phyloP scores from a whole-genome alignment of 2,329 filamentous ascomycete genomes.

The Calonectria montana region DNA sequence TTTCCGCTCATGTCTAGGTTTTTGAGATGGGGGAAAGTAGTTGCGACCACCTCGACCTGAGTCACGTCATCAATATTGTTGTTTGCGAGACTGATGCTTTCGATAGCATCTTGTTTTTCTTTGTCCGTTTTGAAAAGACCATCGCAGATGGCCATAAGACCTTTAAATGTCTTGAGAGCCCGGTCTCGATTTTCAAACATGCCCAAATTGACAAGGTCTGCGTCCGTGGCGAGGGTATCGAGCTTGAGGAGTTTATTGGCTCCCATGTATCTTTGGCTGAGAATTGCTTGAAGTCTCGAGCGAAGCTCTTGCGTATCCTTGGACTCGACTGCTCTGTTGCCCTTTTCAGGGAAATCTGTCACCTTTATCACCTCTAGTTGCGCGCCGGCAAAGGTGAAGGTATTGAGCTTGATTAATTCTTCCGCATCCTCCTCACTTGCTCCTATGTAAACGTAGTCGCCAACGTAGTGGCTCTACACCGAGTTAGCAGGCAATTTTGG shows the following conservation, averaged over 20 bases:
- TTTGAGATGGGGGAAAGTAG: slow-evolving; percentile 85
- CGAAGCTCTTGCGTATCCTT: slow-evolving; percentile 70
- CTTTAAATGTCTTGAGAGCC: slow-evolving; percentile 89
- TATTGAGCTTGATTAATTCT: slow-evolving; percentile 75
- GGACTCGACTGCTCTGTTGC: slow-evolving; percentile 58
- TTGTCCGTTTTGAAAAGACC: slow-evolving; percentile 77
- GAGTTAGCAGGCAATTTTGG: slow-evolving; percentile 71
- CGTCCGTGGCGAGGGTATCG: slow-evolving; percentile 79
- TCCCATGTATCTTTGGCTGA: slow-evolving; percentile 79
- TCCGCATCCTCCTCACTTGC: slow-evolving; percentile 73
- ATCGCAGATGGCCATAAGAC: slow-evolving; percentile 88
- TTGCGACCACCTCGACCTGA: slow-evolving; percentile 79
- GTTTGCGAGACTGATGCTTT: slow-evolving; percentile 83
- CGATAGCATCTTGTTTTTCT: slow-evolving; percentile 81
- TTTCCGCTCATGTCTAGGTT: slow-evolving; percentile 93
- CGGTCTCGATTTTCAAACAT: slow-evolving; percentile 79
- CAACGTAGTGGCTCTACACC: slow-evolving; percentile 75
- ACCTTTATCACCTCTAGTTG: slow-evolving; percentile 66
- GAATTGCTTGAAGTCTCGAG: slow-evolving; percentile 75
- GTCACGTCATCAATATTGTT: slow-evolving; percentile 81
- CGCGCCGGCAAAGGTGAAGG: slow-evolving; percentile 75
- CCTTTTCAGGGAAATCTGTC: slow-evolving; percentile 51
- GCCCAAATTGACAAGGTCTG: slow-evolving; percentile 77
- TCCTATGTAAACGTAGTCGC: slow-evolving; percentile 76
- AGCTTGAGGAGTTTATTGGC: slow-evolving; percentile 83